Conservation (phyloP, 306 rosid species). For the Prunus mume region DNA sequence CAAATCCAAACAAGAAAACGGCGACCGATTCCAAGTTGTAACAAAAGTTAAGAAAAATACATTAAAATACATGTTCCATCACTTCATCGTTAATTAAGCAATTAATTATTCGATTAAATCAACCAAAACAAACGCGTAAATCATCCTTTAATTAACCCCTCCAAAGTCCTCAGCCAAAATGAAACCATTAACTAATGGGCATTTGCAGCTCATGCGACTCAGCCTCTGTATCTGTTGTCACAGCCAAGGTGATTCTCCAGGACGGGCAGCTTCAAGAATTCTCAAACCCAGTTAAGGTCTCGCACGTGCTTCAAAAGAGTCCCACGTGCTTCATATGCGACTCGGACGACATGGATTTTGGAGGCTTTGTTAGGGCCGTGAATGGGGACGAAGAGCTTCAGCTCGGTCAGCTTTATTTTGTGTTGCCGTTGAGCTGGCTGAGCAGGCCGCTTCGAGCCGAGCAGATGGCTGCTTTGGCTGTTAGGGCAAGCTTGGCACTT, state of each 20-base stretch:
- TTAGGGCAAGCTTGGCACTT: slow-evolving; percentile 24
- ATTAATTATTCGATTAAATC: neutral
- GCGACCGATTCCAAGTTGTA: slow-evolving; percentile 19
- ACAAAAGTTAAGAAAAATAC: neutral
- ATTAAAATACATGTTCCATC: neutral
- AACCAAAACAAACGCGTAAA: slow-evolving; percentile 9
- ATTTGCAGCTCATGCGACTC: slow-evolving; percentile 15
- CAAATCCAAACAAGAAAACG: neutral
- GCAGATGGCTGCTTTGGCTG: slow-evolving; percentile 28
- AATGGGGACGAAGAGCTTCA: slow-evolving; percentile 27
- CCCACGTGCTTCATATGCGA: slow-evolving; percentile 18
- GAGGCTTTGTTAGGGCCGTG: slow-evolving; percentile 5
- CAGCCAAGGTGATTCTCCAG: slow-evolving; percentile 23
- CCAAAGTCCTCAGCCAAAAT: neutral
- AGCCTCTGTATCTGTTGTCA: neutral
- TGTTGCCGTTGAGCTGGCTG: slow-evolving; percentile 19
- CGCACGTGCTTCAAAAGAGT: slow-evolving; percentile 10
- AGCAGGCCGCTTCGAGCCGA: slow-evolving; percentile 12
- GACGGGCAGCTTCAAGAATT: slow-evolving; percentile 28
- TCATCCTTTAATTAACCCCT: neutral
- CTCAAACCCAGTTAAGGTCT: slow-evolving; percentile 25
- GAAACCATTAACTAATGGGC: slow-evolving; percentile 9
- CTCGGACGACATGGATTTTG: slow-evolving; percentile 26
- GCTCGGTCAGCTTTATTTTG: slow-evolving; percentile 27
- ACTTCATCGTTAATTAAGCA: neutral